Evolutionary conservation across 1,139 yeast genomes (phyloP).

Genomic region (Diutina pseudorugosa): DNA sequence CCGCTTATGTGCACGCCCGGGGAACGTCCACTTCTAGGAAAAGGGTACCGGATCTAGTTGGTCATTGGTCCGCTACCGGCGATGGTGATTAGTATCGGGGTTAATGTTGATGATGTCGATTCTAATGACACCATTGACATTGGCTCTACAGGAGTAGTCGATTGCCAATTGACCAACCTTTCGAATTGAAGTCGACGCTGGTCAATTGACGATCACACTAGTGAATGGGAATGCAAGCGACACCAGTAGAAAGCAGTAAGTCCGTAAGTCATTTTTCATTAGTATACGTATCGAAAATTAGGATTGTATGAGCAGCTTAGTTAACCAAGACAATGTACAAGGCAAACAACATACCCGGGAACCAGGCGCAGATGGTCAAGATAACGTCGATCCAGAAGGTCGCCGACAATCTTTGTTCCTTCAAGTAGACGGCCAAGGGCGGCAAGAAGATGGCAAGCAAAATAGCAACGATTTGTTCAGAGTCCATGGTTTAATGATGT

Average conservation of each 20-base stretch:
- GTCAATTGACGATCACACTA: background rate
- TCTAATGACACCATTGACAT: too few species aligned
- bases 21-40: background rate
- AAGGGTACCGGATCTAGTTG: background rate
- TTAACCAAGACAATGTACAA: conserved; percentile 38
- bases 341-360: conserved; percentile 72
- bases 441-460: conserved; percentile 49
- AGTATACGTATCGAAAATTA: background rate
- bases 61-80: background rate
- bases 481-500: conserved; percentile 16
- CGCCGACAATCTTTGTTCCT: conserved; percentile 42
- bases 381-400: conserved; percentile 51
- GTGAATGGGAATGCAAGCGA: background rate
- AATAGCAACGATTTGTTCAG: conserved; percentile 32
- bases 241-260: background rate
- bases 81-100: background rate
- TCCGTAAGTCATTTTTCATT: background rate
- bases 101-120: too few species aligned
- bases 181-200: background rate
- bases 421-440: conserved; percentile 62
- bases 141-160: background rate
- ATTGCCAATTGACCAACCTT: background rate
- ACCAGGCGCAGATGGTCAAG: conserved; percentile 52
- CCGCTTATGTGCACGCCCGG: background rate
- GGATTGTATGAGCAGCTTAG: background rate